Evolutionary conservation across 306 rosid species (phyloP).

Genomic region (barrel medic (Medicago truncatula)): MtrunA17r5.0-ANR NC_053049.1:31213001-31213500

Average conservation of each 20-base stretch:
- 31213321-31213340: no score
- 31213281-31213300: background rate
- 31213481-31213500: background rate
- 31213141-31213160: conserved; percentile 18
- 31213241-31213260: conserved; percentile 20
- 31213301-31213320: no score
- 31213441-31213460: no score
- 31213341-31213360: no score
- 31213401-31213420: no score
- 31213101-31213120: conserved; percentile 63
- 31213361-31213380: no score
- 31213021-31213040: conserved; percentile 41
- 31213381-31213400: no score
- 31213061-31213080: conserved; percentile 43
- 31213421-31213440: no score
- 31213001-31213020: conserved; percentile 41
- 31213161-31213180: conserved; percentile 26
- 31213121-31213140: conserved; percentile 70
- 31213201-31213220: background rate
- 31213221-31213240: conserved; percentile 36
- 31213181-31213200: conserved; percentile 35
- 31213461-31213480: background rate
- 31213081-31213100: conserved; percentile 53
- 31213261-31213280: conserved; percentile 18
- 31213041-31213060: conserved; percentile 55